Evolutionary conservation across 176 grass and related monocot genomes (phyloP), one percentile per base, ranked within the genome.

Genomic region (Carex cristatella): DNA sequence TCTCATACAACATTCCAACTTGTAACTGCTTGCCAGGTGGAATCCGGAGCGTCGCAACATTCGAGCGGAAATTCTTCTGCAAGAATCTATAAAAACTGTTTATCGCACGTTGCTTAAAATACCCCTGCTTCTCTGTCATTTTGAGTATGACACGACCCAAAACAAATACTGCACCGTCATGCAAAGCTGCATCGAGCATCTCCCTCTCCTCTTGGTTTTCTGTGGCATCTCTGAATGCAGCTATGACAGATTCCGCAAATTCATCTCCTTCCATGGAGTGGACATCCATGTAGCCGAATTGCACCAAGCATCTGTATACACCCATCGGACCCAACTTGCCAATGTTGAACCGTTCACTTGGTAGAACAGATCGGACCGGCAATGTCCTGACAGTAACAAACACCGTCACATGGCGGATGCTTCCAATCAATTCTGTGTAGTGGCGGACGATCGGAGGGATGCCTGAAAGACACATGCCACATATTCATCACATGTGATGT

Each of bases 41-140:
- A 78, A 97, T 88, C 83, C 61, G 82, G 9, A 97, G 84, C 14
- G 77, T 87, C 7, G 91, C 90, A 27, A 97, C 76, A 75, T 88
- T 93, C 10, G 94, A 93, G 71, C 94, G 91, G 78, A 93, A 97
- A 81, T 97, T 97, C 89, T 93, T 97, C 65, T 97, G 94, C 79
- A 97, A 8, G 65, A 97, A 88, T 64, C 91, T 86, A 71, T 97
- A 97, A 51, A 96, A 56, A 63, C 55, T 77, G 81, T 90, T 84
- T 37, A 93, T 84, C 60, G 90, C 30, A 31, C 91, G 75, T 15
- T 82, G 85, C 79, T 86, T 88, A 79, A 93, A 73, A 30, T 37
- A 86, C 28, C 87, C 90, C 18, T 80, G 70, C n/a, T 55, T 87
- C 4, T 15, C 38, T 1, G 74, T 54, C 88, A 90, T 91, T 70